Evolutionary conservation across 1,284 basidiomycete genomes (phyloP).

Genomic region (Golubevia sp.): DNA sequence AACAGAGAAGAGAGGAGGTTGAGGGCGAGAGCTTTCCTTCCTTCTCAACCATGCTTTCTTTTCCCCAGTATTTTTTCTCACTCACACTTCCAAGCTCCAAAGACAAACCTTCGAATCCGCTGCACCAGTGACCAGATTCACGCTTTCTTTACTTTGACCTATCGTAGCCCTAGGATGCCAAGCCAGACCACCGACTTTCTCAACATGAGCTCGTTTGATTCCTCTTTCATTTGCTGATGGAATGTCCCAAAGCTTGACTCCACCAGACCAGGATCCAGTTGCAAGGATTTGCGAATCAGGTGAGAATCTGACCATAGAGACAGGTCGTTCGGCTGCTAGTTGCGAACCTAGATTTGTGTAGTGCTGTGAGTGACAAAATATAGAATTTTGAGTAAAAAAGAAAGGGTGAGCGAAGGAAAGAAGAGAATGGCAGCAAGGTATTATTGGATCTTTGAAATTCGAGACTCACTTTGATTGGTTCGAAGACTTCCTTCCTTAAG

Average conservation of each 20-base stretch:
- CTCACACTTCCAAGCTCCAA: constrained; percentile 33
- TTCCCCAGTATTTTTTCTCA: too few species aligned
- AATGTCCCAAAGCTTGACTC: constrained; percentile 50
- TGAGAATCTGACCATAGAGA: constrained; percentile 53
- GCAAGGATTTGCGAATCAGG: constrained; percentile 42
- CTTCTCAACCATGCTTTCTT: too few species aligned
- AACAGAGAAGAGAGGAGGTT: background rate
- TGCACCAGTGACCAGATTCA: constrained; percentile 52
- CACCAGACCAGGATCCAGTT: constrained; percentile 53
- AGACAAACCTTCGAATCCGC: constrained; percentile 42
- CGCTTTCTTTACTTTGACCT: constrained; percentile 12
- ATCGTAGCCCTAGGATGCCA: constrained; percentile 58
- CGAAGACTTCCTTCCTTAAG: constrained; percentile 31
- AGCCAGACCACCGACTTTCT: constrained; percentile 51
- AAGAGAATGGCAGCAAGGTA: background rate
- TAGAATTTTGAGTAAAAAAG: background rate
- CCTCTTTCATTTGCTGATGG: constrained; percentile 28
- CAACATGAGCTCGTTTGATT: constrained; percentile 32
- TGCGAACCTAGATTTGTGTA: constrained; percentile 55
- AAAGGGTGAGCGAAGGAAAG: background rate
- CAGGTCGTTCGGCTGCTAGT: constrained; percentile 46
- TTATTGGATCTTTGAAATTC: too few species aligned
- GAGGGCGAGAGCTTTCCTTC: background rate
- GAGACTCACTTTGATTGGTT: constrained; percentile 34
- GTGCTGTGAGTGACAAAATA: background rate